Percentiles rank a stretch among this genome's conserved stretches.
Conservation (phyloP, 1,284 basidiomycete genomes). For the Sporisorium graminicola region DNA sequence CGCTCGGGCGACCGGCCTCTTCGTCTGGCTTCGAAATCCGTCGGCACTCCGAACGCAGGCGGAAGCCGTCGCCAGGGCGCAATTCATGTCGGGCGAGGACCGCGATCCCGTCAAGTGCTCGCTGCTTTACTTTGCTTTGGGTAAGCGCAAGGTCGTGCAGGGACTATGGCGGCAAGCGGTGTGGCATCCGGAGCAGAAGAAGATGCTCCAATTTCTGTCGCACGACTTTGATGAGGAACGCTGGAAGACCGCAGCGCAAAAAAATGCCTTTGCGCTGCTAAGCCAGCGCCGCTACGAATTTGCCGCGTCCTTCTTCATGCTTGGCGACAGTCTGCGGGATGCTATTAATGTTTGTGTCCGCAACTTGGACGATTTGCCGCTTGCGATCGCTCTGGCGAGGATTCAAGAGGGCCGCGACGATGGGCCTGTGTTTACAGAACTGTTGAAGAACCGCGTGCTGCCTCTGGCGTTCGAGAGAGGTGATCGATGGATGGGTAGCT, state of each 20-base stretch:
- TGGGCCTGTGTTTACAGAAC: conserved; percentile 80
- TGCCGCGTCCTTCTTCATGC: conserved; percentile 95
- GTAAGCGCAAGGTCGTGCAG: conserved; percentile 89
- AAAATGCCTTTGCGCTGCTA: conserved; percentile 94
- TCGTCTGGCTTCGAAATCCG: conserved; percentile 80
- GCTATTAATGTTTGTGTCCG: conserved; percentile 91
- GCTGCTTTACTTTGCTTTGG: conserved; percentile 92
- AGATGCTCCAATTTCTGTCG: conserved; percentile 91
- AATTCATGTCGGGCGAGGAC: conserved; percentile 78
- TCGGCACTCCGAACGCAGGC: conserved; percentile 78
- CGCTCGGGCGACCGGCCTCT: conserved; percentile 85
- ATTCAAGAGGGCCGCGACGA: conserved; percentile 81
- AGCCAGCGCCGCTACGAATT: conserved; percentile 73
- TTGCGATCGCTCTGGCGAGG: conserved; percentile 87
- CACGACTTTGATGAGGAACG: conserved; percentile 88
- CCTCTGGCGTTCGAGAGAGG: conserved; percentile 86
- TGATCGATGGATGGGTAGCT: conserved; percentile 94
- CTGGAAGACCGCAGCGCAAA: conserved; percentile 92
- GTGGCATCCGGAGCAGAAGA: conserved; percentile 88
- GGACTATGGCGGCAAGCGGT: conserved; percentile 95
- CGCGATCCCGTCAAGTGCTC: conserved; percentile 89
- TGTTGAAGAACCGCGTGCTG: conserved; percentile 81
- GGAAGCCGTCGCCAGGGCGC: conserved; percentile 90
- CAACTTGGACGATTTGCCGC: conserved; percentile 87
- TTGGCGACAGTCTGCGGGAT: conserved; percentile 88